Evolutionary conservation across 169 alveolate genomes (phyloP).

Genomic region (Plasmodium falciparum): DNA sequence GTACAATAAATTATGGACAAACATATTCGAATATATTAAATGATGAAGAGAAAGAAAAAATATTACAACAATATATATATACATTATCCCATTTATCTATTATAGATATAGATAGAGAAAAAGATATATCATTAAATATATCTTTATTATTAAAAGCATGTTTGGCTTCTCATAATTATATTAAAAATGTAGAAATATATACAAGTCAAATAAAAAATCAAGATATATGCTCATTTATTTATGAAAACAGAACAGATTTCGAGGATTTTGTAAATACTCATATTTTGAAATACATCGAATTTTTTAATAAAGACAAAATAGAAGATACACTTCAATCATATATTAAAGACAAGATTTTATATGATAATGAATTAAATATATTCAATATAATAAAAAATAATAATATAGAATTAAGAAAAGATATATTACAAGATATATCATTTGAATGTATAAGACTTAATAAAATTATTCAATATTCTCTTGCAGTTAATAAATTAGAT

Average conservation of each 20-base stretch:
- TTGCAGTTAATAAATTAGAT: conserved; percentile 52
- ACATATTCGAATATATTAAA: neutral
- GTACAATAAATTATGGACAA: too few relatives aligned
- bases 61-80: conserved; percentile 47
- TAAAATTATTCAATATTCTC: conserved; percentile 56
- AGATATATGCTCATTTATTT: conserved; percentile 55
- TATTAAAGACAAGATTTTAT: conserved; percentile 21
- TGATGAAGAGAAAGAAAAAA: conserved; percentile 27
- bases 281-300: conserved; percentile 24
- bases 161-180: conserved; percentile 55
- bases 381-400: conserved; percentile 19
- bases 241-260: conserved; percentile 36
- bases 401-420: conserved; percentile 31
- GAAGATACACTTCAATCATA: conserved; percentile 27
- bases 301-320: conserved; percentile 27
- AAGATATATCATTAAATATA: conserved; percentile 40
- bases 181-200: conserved; percentile 58
- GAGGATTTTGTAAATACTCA: conserved; percentile 42
- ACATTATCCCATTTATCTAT: conserved; percentile 66
- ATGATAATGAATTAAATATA: conserved; percentile 43
- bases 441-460: conserved; percentile 53
- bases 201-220: conserved; percentile 42
- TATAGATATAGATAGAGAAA: conserved; percentile 54
- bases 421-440: conserved; percentile 36
- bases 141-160: conserved; percentile 66